These are phyloP conservation scores for Volvox carteri DNA, from an alignment of 163 green algal species.

Conservation along the genomic window DNA sequence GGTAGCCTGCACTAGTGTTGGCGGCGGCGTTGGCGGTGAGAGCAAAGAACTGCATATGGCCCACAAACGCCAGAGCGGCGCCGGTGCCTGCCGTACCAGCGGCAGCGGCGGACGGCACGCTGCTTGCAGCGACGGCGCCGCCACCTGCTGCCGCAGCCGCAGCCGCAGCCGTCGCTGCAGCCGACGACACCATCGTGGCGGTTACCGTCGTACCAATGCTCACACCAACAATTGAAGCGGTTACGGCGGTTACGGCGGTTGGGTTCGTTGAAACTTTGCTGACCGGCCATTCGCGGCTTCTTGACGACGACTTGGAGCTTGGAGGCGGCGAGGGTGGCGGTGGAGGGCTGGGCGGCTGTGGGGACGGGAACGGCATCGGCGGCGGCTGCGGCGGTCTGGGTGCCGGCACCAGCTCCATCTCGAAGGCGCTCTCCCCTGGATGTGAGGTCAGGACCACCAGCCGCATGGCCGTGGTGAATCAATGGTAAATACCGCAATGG, in stretches of 20 bases:
- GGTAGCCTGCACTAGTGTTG: not conserved
- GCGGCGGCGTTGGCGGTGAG: constrained; percentile 19
- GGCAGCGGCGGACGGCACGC: not conserved
- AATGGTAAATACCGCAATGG: too few species aligned
- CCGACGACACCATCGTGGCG: not conserved
- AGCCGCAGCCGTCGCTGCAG: not conserved
- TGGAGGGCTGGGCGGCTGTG: not conserved
- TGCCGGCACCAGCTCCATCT: not conserved
- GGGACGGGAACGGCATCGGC: not conserved
- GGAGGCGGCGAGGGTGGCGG: constrained; percentile 18
- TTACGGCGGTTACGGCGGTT: constrained; percentile 7
- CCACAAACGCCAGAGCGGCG: constrained; percentile 31
- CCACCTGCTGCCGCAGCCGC: not conserved
- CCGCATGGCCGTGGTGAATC: too few species aligned
- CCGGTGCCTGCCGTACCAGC: not conserved
- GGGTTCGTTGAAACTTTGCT: not conserved
- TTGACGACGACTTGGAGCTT: not conserved
- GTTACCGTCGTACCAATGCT: constrained; percentile 5
- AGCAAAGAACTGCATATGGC: constrained; percentile 51
- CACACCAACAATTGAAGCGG: not conserved
- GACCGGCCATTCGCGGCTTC: not conserved
- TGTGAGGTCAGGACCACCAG: too few species aligned
- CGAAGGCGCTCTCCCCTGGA: constrained; percentile 18
- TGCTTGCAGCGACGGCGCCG: not conserved
- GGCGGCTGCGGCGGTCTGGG: not conserved